phyloP scores from a whole-genome alignment of 1,284 basidiomycete genomes.

The Porphyrellus sp. region DNA sequence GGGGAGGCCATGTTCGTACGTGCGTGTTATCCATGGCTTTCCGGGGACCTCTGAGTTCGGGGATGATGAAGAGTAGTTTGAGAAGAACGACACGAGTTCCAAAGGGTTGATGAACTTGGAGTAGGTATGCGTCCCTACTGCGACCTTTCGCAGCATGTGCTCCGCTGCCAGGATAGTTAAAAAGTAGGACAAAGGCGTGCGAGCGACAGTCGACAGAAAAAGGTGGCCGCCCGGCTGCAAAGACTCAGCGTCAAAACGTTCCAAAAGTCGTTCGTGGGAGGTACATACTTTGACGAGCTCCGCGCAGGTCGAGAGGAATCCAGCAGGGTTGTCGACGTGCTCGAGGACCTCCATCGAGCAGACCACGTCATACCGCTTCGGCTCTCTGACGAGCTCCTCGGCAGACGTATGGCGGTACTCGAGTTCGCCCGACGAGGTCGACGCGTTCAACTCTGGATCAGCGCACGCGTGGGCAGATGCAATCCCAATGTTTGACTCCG shows the following conservation, averaged over 20 bases:
- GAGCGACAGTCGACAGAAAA: conserved; percentile 94
- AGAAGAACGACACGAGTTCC: conserved; percentile 87
- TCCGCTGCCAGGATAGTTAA: conserved; percentile 93
- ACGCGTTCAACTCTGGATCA: conserved; percentile 60
- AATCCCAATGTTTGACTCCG: conserved; percentile 81
- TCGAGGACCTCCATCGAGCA: conserved; percentile 98
- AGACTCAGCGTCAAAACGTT: neutral
- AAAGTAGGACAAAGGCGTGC: conserved; percentile 87
- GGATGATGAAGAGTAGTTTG: conserved; percentile 47
- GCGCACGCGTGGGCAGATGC: conserved; percentile 79
- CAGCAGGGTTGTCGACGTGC: conserved; percentile 90
- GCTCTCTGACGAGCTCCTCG: conserved; percentile 64
- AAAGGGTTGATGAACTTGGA: conserved; percentile 87
- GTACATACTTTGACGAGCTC: conserved; percentile 76
- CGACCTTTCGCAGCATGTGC: conserved; percentile 77
- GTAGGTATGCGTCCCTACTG: conserved; percentile 90
- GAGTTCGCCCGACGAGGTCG: conserved; percentile 31
- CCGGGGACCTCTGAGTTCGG: conserved; percentile 22
- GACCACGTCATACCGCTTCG: conserved; percentile 82
- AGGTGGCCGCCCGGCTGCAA: conserved; percentile 90
- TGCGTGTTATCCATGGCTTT: conserved; percentile 45
- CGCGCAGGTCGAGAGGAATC: conserved; percentile 80
- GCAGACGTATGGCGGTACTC: conserved; percentile 78
- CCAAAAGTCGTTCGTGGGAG: neutral
- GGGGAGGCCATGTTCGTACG: conserved; percentile 42